These are phyloP conservation scores for Ephemerocybe angulata DNA, from an alignment of 768 basidiomycete genomes.

Conservation along the genomic window DNA sequence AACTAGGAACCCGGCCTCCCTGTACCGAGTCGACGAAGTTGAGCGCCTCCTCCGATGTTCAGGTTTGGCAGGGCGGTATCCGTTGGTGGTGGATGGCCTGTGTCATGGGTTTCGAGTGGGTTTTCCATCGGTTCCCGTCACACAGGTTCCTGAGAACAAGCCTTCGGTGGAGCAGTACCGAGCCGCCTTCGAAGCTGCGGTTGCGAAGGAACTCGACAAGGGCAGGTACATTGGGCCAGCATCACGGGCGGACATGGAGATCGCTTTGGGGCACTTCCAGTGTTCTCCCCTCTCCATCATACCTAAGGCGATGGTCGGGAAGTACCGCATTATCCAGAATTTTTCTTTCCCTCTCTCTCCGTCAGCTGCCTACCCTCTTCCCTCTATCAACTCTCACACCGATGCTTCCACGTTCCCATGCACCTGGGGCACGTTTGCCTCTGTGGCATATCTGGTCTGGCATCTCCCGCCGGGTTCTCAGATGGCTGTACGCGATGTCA, in stretches of 20 bases:
- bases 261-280: slow-evolving; percentile 32
- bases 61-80: no score
- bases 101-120: slow-evolving; percentile 25
- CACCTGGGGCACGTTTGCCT: no score
- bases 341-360: slow-evolving; percentile 25
- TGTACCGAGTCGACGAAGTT: no score
- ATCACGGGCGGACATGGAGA: slow-evolving; percentile 17
- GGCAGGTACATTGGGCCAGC: slow-evolving; percentile 28
- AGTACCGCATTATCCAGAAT: slow-evolving; percentile 32
- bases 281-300: slow-evolving; percentile 32
- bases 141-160: slow-evolving; percentile 27
- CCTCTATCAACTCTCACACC: neutral
- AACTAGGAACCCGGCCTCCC: no score
- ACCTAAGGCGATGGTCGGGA: slow-evolving; percentile 28
- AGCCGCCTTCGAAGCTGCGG: slow-evolving; percentile 12
- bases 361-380: neutral
- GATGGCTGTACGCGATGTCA: no score
- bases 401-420: neutral
- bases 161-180: slow-evolving; percentile 11
- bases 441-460: neutral
- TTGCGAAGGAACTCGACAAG: slow-evolving; percentile 16
- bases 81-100: no score
- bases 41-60: no score
- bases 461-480: neutral
- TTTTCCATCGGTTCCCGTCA: slow-evolving; percentile 22